Evolutionary conservation across 768 basidiomycete genomes (phyloP).

Genomic region (Galerina sulciceps): DNA sequence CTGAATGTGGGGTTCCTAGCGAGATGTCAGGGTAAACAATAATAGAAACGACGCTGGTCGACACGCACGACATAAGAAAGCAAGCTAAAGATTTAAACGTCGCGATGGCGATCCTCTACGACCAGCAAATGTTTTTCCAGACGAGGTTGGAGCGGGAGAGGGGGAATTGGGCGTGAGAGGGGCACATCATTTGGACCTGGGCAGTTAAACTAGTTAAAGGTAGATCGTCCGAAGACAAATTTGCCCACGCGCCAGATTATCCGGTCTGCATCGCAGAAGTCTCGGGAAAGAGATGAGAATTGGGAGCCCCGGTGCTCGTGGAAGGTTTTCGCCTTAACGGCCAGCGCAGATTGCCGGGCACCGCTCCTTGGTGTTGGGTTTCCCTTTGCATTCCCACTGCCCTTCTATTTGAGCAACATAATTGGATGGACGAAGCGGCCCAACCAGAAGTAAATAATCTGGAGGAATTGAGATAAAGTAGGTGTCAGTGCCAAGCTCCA

Average conservation of each 20-base stretch:
- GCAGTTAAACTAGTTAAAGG: constrained; percentile 25
- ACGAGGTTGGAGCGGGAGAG: constrained; percentile 10
- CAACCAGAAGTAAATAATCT: constrained; percentile 1
- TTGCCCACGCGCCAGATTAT: constrained; percentile 33
- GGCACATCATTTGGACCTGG: constrained; percentile 23
- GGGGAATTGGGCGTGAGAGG: constrained; percentile 29
- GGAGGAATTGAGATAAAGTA: constrained; percentile 1
- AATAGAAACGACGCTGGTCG: neutral
- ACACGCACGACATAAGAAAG: constrained; percentile 20
- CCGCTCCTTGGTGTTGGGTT: constrained; percentile 17
- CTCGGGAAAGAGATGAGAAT: constrained; percentile 31
- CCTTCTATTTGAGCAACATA: neutral
- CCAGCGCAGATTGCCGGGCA: constrained; percentile 29
- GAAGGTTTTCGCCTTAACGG: constrained; percentile 23
- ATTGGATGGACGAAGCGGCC: constrained; percentile 1
- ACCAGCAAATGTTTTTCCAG: constrained; percentile 4
- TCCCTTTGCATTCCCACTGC: constrained; percentile 10
- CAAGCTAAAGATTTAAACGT: neutral
- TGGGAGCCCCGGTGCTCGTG: constrained; percentile 24
- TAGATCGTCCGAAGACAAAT: constrained; percentile 25
- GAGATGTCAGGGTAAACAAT: neutral
- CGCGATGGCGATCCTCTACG: constrained; percentile 10
- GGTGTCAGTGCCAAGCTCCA: constrained; percentile 5
- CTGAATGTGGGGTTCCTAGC: constrained; percentile 12
- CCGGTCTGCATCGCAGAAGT: constrained; percentile 34